These are phyloP conservation scores for Brassica carinata DNA, from an alignment of 345 rosid genomes.

Conservation along the genomic window DNA sequence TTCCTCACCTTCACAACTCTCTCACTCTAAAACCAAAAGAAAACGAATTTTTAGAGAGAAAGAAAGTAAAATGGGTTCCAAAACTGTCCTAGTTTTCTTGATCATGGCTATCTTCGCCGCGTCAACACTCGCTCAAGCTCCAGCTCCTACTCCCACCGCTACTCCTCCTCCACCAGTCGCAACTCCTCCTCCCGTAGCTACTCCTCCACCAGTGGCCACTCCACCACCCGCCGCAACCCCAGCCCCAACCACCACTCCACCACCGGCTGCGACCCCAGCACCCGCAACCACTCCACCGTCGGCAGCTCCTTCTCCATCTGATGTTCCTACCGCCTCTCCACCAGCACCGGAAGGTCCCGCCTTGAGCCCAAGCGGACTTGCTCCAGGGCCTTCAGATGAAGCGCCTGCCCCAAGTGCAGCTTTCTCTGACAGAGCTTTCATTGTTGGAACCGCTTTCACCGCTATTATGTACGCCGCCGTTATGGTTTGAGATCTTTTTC, in stretches of 20 bases:
- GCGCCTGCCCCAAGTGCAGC: conserved; percentile 28
- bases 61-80: conserved; percentile 30
- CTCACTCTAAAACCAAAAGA: conserved; percentile 21
- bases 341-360: conserved; percentile 33
- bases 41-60: neutral
- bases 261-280: conserved; percentile 36
- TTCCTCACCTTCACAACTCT: conserved; percentile 24
- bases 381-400: conserved; percentile 36
- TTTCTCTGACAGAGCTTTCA: conserved; percentile 43
- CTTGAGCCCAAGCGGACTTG: conserved; percentile 20
- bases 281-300: conserved; percentile 30
- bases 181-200: conserved; percentile 31
- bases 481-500: conserved; percentile 29
- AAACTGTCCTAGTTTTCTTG: conserved; percentile 25
- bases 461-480: conserved; percentile 53
- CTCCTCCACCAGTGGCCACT: conserved; percentile 32
- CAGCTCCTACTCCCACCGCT: conserved; percentile 31
- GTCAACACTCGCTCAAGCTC: conserved; percentile 35
- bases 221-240: conserved; percentile 35
- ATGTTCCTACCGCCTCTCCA: conserved; percentile 37
- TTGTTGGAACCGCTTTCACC: conserved; percentile 56
- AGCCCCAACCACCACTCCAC: conserved; percentile 32
- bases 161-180: conserved; percentile 18
- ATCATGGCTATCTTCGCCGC: conserved; percentile 36
- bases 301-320: conserved; percentile 36